A percentile compares a stretch with the other conserved stretches of the same genome.
phyloP scores from a whole-genome alignment of 768 basidiomycete species.

The Omphalotus guepiniiformis region DNA sequence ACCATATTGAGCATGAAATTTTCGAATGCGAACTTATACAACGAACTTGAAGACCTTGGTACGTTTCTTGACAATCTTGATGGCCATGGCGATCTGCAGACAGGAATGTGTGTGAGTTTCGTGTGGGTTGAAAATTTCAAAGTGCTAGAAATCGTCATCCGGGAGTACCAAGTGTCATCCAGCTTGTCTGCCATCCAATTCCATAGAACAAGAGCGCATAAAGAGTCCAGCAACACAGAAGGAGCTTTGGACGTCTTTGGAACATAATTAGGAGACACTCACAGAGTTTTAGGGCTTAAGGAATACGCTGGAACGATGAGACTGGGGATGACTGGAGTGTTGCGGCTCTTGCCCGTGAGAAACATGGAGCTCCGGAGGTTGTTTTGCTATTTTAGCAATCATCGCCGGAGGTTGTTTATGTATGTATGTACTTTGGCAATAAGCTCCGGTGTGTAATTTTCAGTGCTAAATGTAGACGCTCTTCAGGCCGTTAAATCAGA shows the following conservation, averaged over 20 bases:
- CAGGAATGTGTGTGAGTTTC: constrained; percentile 2
- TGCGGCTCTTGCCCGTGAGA: too few species aligned
- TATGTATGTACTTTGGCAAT: too few species aligned
- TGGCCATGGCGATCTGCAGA: constrained; percentile 37
- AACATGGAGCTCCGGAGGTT: too few species aligned
- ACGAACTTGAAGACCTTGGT: constrained; percentile 94
- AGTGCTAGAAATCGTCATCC: constrained; percentile 26
- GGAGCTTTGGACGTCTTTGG: not conserved
- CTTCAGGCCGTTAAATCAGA: too few species aligned
- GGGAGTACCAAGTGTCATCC: constrained; percentile 29
- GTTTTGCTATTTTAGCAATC: too few species aligned
- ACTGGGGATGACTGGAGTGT: too few species aligned
- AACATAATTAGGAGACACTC: not conserved
- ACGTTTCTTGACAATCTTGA: constrained; percentile 82
- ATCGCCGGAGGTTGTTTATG: too few species aligned
- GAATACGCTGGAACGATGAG: not conserved
- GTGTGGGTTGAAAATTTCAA: constrained; percentile 14
- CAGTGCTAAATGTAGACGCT: too few species aligned
- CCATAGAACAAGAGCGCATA: too few species aligned
- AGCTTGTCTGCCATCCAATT: constrained; percentile 14
- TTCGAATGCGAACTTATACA: too few species aligned
- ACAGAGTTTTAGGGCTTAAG: not conserved
- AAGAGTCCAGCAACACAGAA: too few species aligned
- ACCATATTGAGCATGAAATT: constrained; percentile 6
- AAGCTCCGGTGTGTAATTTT: too few species aligned